Evolutionary conservation across 345 rosid genomes (phyloP), one percentile per base, ranked within the genome.

Genomic region (Populus nigra): DNA sequence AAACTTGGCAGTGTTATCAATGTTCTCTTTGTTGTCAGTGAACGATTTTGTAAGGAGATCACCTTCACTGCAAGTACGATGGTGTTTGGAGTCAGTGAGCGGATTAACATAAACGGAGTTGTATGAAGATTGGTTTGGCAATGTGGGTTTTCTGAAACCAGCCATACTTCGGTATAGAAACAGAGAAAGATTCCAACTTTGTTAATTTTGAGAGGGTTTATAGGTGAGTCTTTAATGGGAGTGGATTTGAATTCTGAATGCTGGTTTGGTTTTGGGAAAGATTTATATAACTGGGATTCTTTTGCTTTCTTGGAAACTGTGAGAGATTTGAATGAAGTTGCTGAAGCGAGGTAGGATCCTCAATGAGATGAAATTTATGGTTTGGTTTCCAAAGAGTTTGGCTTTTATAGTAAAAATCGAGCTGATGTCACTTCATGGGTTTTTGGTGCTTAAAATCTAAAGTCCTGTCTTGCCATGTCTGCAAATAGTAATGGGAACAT

Each of bases 1-100:
- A 72, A 65, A 73, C 65, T 74, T 38, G 71, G 80, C 31, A 22
- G 53, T 38, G 65, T 81, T 45, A 16, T 41, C 65, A 35, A 80
- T 81, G 61, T 90, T 87, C 77, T 88, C 93, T 75, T 90, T 90
- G 84, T 87, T 65, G 76, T 73, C 80, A 12, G 81, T 63, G 73
- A 79, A 76, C 29, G 61, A 1, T 53, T 53, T 18, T 65, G 74
- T 15, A 23, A 41, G 35, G 50, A 61, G 76, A 69, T 1, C 74
- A 6, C 85, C 88, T 76, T 81, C 86, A 47, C 84, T 79, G 87
- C 74, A 81, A 74, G 80, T 73, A 25, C 80, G 85, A 74, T 49
- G 79, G 83, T 84, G 87, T 53, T 71, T 80, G 77, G 78, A 74
- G 31, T 85, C 88, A 27, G 71, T 76, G 45, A 85, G 81, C n/a